Conservation (phyloP, 306 rosid species). For the Quercus bicolor region DNA sequence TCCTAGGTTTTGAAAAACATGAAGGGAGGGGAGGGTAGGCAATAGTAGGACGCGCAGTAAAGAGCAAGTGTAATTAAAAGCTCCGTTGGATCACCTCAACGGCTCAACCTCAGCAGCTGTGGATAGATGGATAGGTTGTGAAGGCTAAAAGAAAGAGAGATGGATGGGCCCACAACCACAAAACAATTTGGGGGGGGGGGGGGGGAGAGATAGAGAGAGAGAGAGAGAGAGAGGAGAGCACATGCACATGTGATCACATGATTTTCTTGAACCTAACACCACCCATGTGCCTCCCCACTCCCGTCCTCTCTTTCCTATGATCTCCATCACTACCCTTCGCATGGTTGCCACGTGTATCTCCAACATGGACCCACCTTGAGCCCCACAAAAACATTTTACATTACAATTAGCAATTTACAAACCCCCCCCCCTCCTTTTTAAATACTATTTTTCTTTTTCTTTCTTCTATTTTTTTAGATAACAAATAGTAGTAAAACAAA, state of each 20-base stretch:
- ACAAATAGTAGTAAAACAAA: no score
- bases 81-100: no score
- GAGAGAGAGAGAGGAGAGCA: constrained; percentile 39
- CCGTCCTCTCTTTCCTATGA: constrained; percentile 38
- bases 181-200: constrained; percentile 3
- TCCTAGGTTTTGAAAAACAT: no score
- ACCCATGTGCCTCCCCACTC: constrained; percentile 86
- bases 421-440: no score
- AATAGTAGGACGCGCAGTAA: constrained; percentile 17
- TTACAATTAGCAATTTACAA: no score
- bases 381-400: constrained; percentile 38
- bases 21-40: no score
- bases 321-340: constrained; percentile 51
- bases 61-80: not conserved
- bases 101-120: not conserved
- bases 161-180: constrained; percentile 45
- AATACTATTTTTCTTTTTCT: no score
- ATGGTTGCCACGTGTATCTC: constrained; percentile 60
- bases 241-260: constrained; percentile 99
- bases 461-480: no score
- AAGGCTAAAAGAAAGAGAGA: not conserved
- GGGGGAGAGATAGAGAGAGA: not conserved
- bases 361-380: constrained; percentile 66
- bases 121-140: not conserved
- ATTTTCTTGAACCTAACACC: constrained; percentile 84